These are phyloP conservation scores for Erigeron canadensis DNA, from an alignment of 129 eudicot genomes.

Conservation along the genomic window DNA sequence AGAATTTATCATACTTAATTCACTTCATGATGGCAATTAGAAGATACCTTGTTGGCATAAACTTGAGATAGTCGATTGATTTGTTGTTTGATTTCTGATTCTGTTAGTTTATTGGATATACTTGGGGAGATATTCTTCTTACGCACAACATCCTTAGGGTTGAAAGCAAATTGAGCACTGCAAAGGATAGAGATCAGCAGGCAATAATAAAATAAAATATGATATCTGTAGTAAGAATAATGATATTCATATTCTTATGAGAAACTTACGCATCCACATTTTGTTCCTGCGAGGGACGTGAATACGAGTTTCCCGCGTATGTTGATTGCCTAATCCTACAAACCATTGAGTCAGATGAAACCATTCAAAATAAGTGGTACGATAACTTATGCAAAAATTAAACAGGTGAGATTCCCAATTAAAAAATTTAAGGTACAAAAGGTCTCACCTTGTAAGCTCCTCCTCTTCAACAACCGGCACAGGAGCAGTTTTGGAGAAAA, in stretches of 20 bases:
- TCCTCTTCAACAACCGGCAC: constrained; percentile 45
- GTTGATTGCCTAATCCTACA: constrained; percentile 52
- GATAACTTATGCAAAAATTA: not conserved
- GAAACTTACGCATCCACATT: constrained; percentile 59
- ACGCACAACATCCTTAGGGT: constrained; percentile 67
- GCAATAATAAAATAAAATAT: not conserved
- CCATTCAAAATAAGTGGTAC: not conserved
- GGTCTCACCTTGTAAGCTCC: constrained; percentile 54
- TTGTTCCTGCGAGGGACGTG: constrained; percentile 47
- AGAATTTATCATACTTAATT: not conserved
- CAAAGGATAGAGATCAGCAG: not conserved
- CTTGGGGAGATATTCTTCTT: constrained; percentile 37
- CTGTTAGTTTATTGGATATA: constrained; percentile 44
- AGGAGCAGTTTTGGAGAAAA: constrained; percentile 87
- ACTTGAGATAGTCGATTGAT: constrained; percentile 66
- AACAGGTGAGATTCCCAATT: constrained; percentile 1
- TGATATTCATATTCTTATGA: constrained; percentile 16
- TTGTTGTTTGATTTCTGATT: constrained; percentile 70
- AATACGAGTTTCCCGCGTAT: constrained; percentile 39
- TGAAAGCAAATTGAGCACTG: constrained; percentile 73
- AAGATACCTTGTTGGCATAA: constrained; percentile 62
- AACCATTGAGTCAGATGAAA: not conserved
- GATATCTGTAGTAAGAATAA: not conserved
- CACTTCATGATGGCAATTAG: not conserved
- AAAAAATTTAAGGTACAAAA: constrained; percentile 1